Base-by-base conservation (phyloP, 345 rosid genomes). In the Gossypium arboreum region DNA sequence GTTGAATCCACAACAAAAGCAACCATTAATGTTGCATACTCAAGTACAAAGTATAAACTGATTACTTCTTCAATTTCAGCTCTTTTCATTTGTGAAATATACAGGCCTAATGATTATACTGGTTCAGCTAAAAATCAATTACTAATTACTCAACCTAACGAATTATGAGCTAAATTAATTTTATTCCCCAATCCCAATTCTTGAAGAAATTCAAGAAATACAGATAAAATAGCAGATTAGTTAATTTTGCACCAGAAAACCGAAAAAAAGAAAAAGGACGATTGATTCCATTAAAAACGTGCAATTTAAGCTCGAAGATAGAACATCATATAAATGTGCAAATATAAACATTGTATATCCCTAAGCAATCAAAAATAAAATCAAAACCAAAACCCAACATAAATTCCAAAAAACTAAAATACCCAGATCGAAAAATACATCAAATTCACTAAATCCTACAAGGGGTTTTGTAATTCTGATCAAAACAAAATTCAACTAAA, bases 21-120 rank as follows among this genome's bases (percentile, higher is more conserved):
- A 75, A 65, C 55, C 25, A 13, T 50, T 25, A 48, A 24, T 52
- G 54, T 20, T 51, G 3, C 51, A 22, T 6, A 72, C 9, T 4
- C 17, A 34, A 60, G 13, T 22, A 12, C 18, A 48, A 73, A 45
- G 3, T 8, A 45, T 45, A 11, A 45, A 47, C 18, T 15, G 66
- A 71, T 71, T 34, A 71, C 20, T 68, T 48, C 43, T 68, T 50
- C 72, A 22, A 47, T 48, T 68, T 68, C 41, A 68, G 20, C 9
- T 71, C 15, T 52, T 27, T 34, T 15, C 5, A 70, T 70, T 43
- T 13, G 45, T 22, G 58, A 27, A 34, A 71, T 71, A 48, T 45
- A 20, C 39, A 66, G 54, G 71, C 47, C 54, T 5, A 45, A 1
- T 47, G 18, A 12, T 22, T 22, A 15, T 16, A 51, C 4, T 0